Conservation (phyloP, 2,329 filamentous ascomycete genomes). For the Aspergillus fischeri region DNA sequence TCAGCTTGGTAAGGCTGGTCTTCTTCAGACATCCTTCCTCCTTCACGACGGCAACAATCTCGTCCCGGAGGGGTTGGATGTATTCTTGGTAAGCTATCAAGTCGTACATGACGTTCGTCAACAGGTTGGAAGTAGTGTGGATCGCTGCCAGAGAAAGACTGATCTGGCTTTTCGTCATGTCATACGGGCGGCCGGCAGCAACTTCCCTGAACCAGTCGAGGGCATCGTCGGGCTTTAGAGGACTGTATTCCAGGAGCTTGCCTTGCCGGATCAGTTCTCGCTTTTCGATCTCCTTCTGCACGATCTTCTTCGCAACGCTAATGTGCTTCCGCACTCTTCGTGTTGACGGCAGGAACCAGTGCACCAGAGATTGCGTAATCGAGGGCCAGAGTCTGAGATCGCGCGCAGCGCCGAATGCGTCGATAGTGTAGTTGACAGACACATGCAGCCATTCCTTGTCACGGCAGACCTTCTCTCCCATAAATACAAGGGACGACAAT, state of each 20-base stretch:
- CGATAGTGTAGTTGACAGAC: slow-evolving; percentile 18
- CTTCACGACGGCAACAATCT: slow-evolving; percentile 44
- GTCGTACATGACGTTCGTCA: slow-evolving; percentile 51
- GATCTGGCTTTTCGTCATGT: slow-evolving; percentile 21
- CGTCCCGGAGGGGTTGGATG: slow-evolving; percentile 49
- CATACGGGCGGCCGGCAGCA: slow-evolving; percentile 8
- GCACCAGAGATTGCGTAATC: slow-evolving; percentile 40
- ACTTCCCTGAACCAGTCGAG: slow-evolving; percentile 28
- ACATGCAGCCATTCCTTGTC: slow-evolving; percentile 52
- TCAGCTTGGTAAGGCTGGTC: slow-evolving; percentile 30
- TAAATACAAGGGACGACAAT: slow-evolving; percentile 52
- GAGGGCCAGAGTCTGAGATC: slow-evolving; percentile 43
- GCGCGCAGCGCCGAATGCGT: slow-evolving; percentile 24
- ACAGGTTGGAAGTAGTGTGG: slow-evolving; percentile 30
- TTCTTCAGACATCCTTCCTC: slow-evolving; percentile 37
- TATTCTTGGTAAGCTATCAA: slow-evolving; percentile 50
- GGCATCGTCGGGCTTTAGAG: slow-evolving; percentile 17
- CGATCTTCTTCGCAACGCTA: slow-evolving; percentile 33
- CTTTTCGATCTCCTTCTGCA: slow-evolving; percentile 24
- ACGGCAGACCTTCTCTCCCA: slow-evolving; percentile 50
- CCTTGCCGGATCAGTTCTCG: slow-evolving; percentile 18
- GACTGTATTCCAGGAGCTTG: slow-evolving; percentile 14
- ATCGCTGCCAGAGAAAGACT: slow-evolving; percentile 29
- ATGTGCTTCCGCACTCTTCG: slow-evolving; percentile 37
- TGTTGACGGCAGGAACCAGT: slow-evolving; percentile 44